Conservation (phyloP, 1,284 basidiomycete species). For the Kalmanozyma brasiliensis region DNA sequence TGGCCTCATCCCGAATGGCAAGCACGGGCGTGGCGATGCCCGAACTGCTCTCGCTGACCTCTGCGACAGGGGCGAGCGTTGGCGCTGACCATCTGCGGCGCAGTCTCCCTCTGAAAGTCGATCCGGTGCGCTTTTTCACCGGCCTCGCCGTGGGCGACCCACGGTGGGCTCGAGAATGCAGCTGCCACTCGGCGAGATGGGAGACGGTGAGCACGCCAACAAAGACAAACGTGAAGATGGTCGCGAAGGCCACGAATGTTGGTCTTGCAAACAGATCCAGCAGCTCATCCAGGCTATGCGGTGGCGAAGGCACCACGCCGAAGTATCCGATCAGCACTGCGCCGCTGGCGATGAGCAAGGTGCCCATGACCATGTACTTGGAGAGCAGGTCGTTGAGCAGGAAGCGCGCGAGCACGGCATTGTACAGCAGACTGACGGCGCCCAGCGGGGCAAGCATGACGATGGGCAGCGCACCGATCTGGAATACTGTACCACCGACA, state of each 20-base stretch:
- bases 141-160: slow-evolving; percentile 14
- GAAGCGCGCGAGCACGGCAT: slow-evolving; percentile 88
- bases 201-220: slow-evolving; percentile 71
- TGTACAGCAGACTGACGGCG: slow-evolving; percentile 90
- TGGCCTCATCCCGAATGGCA: slow-evolving; percentile 46
- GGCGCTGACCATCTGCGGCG: slow-evolving; percentile 58
- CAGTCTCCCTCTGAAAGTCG: slow-evolving; percentile 17
- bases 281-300: slow-evolving; percentile 88
- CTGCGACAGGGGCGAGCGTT: slow-evolving; percentile 62
- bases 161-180: slow-evolving; percentile 44
- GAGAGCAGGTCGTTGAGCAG: slow-evolving; percentile 89
- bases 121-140: slow-evolving; percentile 16
- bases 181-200: slow-evolving; percentile 66
- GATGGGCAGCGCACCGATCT: slow-evolving; percentile 82
- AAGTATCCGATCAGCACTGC: slow-evolving; percentile 90
- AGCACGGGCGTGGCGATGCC: slow-evolving; percentile 62
- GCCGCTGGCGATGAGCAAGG: slow-evolving; percentile 85
- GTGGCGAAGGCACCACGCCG: slow-evolving; percentile 89
- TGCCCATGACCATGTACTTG: slow-evolving; percentile 84
- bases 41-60: slow-evolving; percentile 65
- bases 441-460: slow-evolving; percentile 76
- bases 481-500: slow-evolving; percentile 89
- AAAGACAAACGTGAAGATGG: slow-evolving; percentile 75
- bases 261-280: slow-evolving; percentile 81
- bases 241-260: slow-evolving; percentile 78